Evolutionary conservation across 345 rosid species (phyloP).

Genomic region (Litchi chinensis): DNA sequence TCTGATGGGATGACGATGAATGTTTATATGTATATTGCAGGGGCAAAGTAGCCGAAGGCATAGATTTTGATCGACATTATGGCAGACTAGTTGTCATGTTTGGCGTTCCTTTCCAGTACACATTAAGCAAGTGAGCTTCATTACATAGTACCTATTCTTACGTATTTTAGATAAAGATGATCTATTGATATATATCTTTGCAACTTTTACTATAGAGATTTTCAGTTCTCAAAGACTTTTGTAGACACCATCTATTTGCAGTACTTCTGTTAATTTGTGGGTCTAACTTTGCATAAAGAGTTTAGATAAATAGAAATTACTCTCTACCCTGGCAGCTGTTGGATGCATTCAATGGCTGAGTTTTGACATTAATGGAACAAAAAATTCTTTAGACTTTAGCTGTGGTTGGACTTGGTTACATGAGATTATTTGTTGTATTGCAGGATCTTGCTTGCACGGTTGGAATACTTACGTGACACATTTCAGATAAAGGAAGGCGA

Average conservation of each 20-base stretch:
- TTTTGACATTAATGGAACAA: not conserved
- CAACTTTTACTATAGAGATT: not conserved
- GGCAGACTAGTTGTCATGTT: slow-evolving; percentile 96
- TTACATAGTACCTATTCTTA: not conserved
- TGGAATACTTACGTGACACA: slow-evolving; percentile 93
- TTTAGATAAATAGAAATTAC: not conserved
- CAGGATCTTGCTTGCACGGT: slow-evolving; percentile 86
- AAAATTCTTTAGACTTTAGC: not conserved
- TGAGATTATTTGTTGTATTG: slow-evolving; percentile 21
- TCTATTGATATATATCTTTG: slow-evolving; percentile 1
- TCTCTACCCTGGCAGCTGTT: not conserved
- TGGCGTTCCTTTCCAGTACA: slow-evolving; percentile 95
- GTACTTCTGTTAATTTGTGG: not conserved
- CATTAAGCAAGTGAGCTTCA: slow-evolving; percentile 83
- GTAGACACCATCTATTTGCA: not conserved
- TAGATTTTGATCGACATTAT: slow-evolving; percentile 98
- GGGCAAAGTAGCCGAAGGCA: slow-evolving; percentile 99
- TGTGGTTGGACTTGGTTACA: slow-evolving; percentile 1
- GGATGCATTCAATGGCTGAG: not conserved
- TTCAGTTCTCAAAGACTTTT: not conserved
- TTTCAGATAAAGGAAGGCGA: slow-evolving; percentile 99
- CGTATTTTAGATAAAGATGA: not conserved
- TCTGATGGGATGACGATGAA: slow-evolving; percentile 2
- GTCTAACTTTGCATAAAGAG: not conserved
- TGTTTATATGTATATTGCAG: slow-evolving; percentile 42